These are phyloP conservation scores for Fusarium tuaranense DNA, from an alignment of 2,329 filamentous ascomycete species.

Conservation along the genomic window DNA sequence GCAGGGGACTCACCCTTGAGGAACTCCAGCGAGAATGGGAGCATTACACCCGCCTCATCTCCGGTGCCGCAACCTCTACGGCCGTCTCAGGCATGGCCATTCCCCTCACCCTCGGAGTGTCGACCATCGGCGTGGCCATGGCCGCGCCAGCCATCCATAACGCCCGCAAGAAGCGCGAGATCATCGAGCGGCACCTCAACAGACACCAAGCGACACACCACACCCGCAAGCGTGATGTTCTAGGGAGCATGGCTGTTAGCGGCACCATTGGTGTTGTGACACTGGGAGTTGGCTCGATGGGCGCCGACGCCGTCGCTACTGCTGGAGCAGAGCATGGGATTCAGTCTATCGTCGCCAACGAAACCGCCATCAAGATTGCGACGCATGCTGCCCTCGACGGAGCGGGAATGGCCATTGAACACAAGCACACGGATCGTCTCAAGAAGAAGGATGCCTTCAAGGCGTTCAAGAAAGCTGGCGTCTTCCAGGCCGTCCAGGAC, in stretches of 20 bases:
- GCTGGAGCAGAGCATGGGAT: slow-evolving; percentile 52
- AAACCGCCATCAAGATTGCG: slow-evolving; percentile 50
- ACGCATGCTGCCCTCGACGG: slow-evolving; percentile 53
- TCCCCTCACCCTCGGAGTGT: slow-evolving; percentile 54
- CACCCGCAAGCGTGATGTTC: slow-evolving; percentile 55
- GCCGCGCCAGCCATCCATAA: slow-evolving; percentile 55
- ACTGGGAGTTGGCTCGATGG: slow-evolving; percentile 50
- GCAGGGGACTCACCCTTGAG: slow-evolving; percentile 50
- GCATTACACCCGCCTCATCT: slow-evolving; percentile 56
- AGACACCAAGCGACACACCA: slow-evolving; percentile 49
- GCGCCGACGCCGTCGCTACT: slow-evolving; percentile 50
- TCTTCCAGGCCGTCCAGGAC: slow-evolving; percentile 47
- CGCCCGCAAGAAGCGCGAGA: slow-evolving; percentile 55
- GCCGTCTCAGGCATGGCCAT: slow-evolving; percentile 53
- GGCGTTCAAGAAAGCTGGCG: slow-evolving; percentile 47
- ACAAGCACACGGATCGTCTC: slow-evolving; percentile 49
- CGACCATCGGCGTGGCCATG: slow-evolving; percentile 53
- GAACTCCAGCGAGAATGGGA: slow-evolving; percentile 56
- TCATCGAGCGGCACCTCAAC: slow-evolving; percentile 54
- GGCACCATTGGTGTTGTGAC: slow-evolving; percentile 52
- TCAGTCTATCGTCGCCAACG: slow-evolving; percentile 44
- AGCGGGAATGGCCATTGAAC: slow-evolving; percentile 50
- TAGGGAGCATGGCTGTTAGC: slow-evolving; percentile 53
- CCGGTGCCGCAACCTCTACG: slow-evolving; percentile 55
- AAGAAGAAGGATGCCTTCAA: slow-evolving; percentile 51